Percentiles rank a stretch among this genome's conserved stretches.
These are phyloP conservation scores for Wickerhamomyces subpelliculosus DNA, from an alignment of 805 yeast genomes.

Conservation along the genomic window DNA sequence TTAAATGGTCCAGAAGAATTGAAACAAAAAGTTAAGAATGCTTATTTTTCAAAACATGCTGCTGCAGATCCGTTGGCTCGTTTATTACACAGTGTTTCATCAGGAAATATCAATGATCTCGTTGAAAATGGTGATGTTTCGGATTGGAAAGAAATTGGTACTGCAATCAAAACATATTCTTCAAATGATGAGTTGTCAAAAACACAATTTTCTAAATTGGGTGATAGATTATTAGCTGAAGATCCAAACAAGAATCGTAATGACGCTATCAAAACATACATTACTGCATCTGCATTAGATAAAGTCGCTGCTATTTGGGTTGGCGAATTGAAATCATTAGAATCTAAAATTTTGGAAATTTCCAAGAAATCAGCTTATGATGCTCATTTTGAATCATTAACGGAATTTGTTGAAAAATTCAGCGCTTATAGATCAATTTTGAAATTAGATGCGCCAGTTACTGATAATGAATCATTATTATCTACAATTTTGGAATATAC, in stretches of 20 bases:
- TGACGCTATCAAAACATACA: constrained; percentile 69
- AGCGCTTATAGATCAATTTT: constrained; percentile 60
- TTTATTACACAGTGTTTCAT: constrained; percentile 58
- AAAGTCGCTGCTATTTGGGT: constrained; percentile 81
- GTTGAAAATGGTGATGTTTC: constrained; percentile 69
- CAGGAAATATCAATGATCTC: constrained; percentile 53
- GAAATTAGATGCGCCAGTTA: constrained; percentile 22
- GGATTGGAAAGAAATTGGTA: constrained; percentile 82
- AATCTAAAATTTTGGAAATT: constrained; percentile 32
- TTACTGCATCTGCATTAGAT: constrained; percentile 76
- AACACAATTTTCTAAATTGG: constrained; percentile 54
- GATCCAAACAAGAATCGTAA: constrained; percentile 48
- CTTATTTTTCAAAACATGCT: constrained; percentile 59
- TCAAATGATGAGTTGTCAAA: constrained; percentile 42
- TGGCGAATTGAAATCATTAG: constrained; percentile 52
- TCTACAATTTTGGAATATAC: constrained; percentile 74
- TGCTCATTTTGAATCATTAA: constrained; percentile 77
- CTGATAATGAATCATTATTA: constrained; percentile 25
- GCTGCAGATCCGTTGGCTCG: constrained; percentile 53
- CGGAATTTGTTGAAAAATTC: constrained; percentile 77
- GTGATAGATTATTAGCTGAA: constrained; percentile 61
- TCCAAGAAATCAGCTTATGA: constrained; percentile 56
- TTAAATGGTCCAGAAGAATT: constrained; percentile 55
- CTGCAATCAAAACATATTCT: constrained; percentile 54
- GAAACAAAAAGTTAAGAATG: constrained; percentile 62